Evolutionary conservation across 176 grass and related monocot genomes (phyloP).

Genomic region (Thinopyrum elongatum): DNA sequence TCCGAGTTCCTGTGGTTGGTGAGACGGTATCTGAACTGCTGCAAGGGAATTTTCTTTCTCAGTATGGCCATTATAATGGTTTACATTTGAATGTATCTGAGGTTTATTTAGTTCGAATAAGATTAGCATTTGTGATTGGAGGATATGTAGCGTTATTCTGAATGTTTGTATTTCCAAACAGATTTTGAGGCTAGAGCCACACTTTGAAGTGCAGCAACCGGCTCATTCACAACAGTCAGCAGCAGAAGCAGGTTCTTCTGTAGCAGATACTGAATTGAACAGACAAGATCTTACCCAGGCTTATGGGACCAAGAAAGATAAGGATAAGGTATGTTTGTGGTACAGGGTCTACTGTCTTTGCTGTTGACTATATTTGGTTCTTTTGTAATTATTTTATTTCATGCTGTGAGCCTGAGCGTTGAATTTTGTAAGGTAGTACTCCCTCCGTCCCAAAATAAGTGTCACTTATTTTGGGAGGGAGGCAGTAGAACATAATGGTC

Average conservation of each 20-base stretch:
- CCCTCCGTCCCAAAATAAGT: too few species aligned
- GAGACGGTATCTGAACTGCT: background rate
- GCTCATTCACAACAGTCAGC: constrained; percentile 48
- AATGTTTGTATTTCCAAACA: constrained; percentile 38
- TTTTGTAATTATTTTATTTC: background rate
- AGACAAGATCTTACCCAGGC: constrained; percentile 46
- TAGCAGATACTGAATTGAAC: constrained; percentile 47
- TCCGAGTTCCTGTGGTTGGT: background rate
- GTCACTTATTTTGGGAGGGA: too few species aligned
- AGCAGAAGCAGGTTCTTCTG: constrained; percentile 42
- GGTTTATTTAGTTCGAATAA: background rate
- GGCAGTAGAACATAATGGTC: background rate
- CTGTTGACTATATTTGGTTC: constrained; percentile 2
- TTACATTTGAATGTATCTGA: background rate
- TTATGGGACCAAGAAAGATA: constrained; percentile 72
- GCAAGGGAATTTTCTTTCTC: background rate
- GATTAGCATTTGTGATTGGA: background rate
- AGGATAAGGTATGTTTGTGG: constrained; percentile 43
- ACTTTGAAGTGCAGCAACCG: constrained; percentile 35
- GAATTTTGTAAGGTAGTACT: background rate
- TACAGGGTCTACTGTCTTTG: background rate
- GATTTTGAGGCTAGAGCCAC: constrained; percentile 88
- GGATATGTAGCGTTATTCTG: background rate
- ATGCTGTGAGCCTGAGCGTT: background rate
- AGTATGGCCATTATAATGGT: background rate